Evolutionary conservation across 371 early-diverging fungal genomes (phyloP).

Genomic region (Rhizopus sp.): DNA sequence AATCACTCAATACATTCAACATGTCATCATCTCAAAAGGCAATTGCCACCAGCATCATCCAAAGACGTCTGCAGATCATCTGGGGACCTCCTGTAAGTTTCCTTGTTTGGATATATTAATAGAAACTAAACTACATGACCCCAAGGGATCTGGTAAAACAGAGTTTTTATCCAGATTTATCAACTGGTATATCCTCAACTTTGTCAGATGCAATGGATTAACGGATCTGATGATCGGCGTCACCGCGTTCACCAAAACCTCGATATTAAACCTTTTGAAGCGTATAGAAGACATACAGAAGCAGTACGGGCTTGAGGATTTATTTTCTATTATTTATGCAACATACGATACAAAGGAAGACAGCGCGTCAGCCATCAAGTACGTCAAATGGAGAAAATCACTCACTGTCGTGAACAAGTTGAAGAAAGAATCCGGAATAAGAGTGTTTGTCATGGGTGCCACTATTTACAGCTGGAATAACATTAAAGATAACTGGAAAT

Average conservation of each 20-base stretch:
- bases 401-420: conserved; percentile 4
- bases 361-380: conserved; percentile 1
- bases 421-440: background rate
- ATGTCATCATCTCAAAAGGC: conserved; percentile 61
- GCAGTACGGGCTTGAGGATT: conserved; percentile 7
- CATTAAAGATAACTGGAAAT: conserved; percentile 32
- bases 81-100: conserved; percentile 64
- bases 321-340: conserved; percentile 7
- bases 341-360: background rate
- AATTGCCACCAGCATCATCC: conserved; percentile 39
- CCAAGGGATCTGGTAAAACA: conserved; percentile 65
- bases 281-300: conserved; percentile 43
- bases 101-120: background rate
- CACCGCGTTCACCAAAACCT: conserved; percentile 58
- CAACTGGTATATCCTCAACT: conserved; percentile 44
- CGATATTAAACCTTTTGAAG: conserved; percentile 50
- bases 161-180: conserved; percentile 55
- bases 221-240: conserved; percentile 49
- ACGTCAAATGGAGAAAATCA: conserved; percentile 11
- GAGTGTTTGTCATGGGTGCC: conserved; percentile 49
- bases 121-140: background rate
- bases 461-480: conserved; percentile 61
- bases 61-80: conserved; percentile 50
- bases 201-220: conserved; percentile 11
- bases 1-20: conserved; percentile 39